Percentiles rank a stretch among this genome's conserved stretches.
Conservation (phyloP, 441 rosid species). For the Syzygium malaccense region DNA sequence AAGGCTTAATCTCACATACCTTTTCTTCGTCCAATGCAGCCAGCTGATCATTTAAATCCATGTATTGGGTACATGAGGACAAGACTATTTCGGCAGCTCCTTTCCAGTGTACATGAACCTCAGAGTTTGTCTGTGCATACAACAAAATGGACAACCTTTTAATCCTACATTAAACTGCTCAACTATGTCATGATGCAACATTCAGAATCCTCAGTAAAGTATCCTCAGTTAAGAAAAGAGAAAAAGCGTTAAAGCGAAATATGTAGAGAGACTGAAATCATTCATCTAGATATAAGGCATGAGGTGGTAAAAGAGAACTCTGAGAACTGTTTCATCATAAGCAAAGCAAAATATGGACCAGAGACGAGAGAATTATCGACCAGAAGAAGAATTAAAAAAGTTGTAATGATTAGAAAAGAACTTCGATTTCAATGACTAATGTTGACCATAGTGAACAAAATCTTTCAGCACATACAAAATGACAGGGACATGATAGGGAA, state of each 20-base stretch:
- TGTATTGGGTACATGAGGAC: conserved; percentile 54
- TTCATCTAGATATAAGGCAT: background rate
- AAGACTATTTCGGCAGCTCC: conserved; percentile 98
- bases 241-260: background rate
- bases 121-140: conserved; percentile 47
- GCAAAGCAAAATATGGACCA: background rate
- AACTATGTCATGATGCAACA: background rate
- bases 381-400: background rate
- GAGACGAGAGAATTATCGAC: background rate
- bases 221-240: background rate
- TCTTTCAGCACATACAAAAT: background rate
- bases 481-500: background rate
- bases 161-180: background rate
- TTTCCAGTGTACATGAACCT: conserved; percentile 89
- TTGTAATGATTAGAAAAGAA: background rate
- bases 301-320: background rate
- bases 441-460: background rate
- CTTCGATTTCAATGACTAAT: background rate
- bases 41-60: conserved; percentile 33
- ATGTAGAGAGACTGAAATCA: background rate
- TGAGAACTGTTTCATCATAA: background rate
- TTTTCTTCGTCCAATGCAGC: conserved; percentile 54
- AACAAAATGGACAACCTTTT: background rate
- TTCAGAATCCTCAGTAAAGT: background rate
- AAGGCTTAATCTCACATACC: conserved; percentile 31